phyloP scores from a whole-genome alignment of 2,329 filamentous ascomycete species.

The Aureobasidium sp. region DNA sequence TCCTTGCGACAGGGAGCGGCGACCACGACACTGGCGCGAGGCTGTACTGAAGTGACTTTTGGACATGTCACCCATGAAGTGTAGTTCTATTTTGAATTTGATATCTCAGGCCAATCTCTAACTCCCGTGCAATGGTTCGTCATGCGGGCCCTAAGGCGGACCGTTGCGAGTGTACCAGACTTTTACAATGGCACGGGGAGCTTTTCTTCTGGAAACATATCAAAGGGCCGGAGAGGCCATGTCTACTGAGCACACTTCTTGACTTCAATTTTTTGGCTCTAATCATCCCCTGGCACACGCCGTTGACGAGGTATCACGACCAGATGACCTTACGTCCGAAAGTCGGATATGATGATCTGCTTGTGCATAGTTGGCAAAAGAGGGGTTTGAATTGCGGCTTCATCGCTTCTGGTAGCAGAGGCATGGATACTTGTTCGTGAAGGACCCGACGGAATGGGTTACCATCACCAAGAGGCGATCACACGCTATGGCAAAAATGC shows the following conservation, averaged over 20 bases:
- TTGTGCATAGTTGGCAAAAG: constrained; percentile 3
- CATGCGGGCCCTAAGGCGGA: constrained; percentile 12
- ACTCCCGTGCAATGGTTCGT: constrained; percentile 5
- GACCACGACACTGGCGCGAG: not conserved
- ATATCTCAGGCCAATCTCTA: constrained; percentile 6
- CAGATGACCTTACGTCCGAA: not conserved
- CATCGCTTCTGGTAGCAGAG: not conserved
- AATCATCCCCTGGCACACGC: not conserved
- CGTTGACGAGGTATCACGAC: not conserved
- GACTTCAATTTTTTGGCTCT: not conserved
- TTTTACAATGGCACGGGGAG: constrained; percentile 6
- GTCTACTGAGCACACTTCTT: not conserved
- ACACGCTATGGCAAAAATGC: not conserved
- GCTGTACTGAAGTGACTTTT: not conserved
- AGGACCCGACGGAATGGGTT: not conserved
- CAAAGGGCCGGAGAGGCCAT: not conserved
- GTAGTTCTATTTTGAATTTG: constrained; percentile 9
- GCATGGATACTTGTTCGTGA: constrained; percentile 6
- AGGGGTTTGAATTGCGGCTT: not conserved
- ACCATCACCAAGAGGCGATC: not conserved
- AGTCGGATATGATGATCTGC: constrained; percentile 6
- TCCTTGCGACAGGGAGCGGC: not conserved
- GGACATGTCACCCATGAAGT: constrained; percentile 7
- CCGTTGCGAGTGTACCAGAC: constrained; percentile 15
- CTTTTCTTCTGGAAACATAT: constrained; percentile 1